A percentile compares a stretch with the other conserved stretches of the same genome.
phyloP scores from a whole-genome alignment of 2,329 filamentous ascomycete species.

The Stagonosporopsis vannaccii region DNA sequence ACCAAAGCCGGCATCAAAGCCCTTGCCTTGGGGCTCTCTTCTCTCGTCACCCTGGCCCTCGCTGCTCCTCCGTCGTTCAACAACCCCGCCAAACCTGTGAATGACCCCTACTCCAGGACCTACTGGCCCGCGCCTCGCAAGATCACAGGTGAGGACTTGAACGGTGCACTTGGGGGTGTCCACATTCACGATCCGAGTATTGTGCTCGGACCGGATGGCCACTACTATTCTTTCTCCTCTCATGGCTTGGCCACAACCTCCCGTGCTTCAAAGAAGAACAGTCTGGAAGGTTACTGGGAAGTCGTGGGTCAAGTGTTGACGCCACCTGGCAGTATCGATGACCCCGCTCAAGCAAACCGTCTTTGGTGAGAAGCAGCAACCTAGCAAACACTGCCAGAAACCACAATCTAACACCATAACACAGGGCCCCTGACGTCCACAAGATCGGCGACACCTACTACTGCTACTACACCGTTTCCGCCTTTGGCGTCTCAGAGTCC shows the following conservation, averaged over 20 bases:
- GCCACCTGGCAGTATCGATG: constrained; percentile 4
- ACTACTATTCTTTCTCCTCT: constrained; percentile 17
- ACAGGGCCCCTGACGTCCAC: constrained; percentile 25
- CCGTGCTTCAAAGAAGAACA: constrained; percentile 16
- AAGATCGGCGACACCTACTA: constrained; percentile 57
- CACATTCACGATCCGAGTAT: constrained; percentile 16
- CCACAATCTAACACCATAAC: neutral
- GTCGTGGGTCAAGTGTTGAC: constrained; percentile 10
- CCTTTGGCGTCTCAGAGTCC: constrained; percentile 64
- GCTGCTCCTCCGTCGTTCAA: no score
- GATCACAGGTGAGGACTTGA: constrained; percentile 11
- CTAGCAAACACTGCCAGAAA: neutral
- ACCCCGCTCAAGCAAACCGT: neutral
- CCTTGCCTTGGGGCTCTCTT: neutral
- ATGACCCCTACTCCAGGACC: neutral
- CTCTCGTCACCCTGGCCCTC: neutral
- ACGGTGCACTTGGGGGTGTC: constrained; percentile 14
- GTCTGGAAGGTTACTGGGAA: constrained; percentile 13
- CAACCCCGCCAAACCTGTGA: neutral
- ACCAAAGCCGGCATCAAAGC: neutral
- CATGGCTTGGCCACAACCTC: constrained; percentile 13
- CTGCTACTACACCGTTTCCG: constrained; percentile 67
- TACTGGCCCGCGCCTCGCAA: constrained; percentile 7
- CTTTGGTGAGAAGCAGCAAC: neutral
- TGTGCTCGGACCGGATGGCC: constrained; percentile 15